Conservation (phyloP, 169 alveolate genomes). For the Eimeria mitis region DNA sequence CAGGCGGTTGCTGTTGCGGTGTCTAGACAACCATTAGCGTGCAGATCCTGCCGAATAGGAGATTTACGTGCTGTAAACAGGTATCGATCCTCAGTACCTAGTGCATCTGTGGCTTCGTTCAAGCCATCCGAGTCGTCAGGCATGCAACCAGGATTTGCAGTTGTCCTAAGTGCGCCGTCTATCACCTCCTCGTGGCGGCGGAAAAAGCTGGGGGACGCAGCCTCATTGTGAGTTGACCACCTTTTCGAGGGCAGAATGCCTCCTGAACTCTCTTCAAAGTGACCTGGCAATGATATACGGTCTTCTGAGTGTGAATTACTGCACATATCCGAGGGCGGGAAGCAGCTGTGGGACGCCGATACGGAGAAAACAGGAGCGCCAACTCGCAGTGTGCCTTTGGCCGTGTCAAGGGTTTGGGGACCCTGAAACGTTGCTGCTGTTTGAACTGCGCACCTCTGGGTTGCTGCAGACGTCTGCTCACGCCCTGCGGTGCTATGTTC, state of each 20-base stretch:
- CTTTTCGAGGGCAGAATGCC: not conserved
- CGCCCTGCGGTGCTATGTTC: not conserved
- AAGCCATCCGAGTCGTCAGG: not conserved
- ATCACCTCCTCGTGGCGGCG: not conserved
- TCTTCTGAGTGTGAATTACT: not conserved
- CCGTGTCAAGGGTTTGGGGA: not conserved
- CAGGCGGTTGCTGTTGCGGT: not conserved
- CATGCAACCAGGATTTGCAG: not conserved
- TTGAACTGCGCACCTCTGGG: not conserved
- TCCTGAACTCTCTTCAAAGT: not conserved
- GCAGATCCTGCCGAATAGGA: not conserved
- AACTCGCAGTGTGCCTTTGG: not conserved
- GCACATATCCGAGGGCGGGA: conserved; percentile 3
- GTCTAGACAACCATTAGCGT: not conserved
- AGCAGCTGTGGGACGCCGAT: conserved; percentile 1
- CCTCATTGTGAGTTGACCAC: not conserved
- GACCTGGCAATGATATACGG: not conserved
- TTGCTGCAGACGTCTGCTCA: not conserved
- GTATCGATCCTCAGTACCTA: not conserved
- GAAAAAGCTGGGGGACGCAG: not conserved
- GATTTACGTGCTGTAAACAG: not conserved
- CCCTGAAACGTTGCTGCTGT: not conserved
- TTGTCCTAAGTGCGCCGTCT: not conserved
- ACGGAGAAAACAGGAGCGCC: conserved; percentile 3
- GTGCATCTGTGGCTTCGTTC: not conserved